Conservation (phyloP, 129 eudicot species). For the Mikania micrantha region DNA sequence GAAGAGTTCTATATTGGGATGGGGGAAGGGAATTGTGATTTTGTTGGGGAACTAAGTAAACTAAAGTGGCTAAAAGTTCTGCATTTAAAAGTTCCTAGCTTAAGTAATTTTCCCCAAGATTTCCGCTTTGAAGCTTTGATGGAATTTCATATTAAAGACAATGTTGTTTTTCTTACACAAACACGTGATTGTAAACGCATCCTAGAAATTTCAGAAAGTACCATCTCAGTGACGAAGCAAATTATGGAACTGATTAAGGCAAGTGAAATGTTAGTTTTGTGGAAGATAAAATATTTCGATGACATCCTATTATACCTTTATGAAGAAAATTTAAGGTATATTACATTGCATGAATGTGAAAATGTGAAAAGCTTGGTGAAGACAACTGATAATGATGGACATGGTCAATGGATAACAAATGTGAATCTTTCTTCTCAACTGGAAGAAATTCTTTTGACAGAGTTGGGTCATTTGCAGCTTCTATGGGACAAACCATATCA, state of each 20-base stretch:
- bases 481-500: slow-evolving; percentile 3
- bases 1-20: neutral
- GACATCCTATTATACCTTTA: neutral
- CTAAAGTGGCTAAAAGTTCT: neutral
- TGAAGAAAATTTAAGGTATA: neutral
- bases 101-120: neutral
- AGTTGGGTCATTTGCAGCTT: neutral
- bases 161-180: no score
- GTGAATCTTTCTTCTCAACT: neutral
- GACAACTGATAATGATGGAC: neutral
- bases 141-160: neutral
- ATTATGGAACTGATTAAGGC: neutral
- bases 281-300: neutral
- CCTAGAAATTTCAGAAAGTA: neutral
- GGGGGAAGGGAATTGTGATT: neutral
- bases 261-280: neutral
- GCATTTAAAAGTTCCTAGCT: neutral
- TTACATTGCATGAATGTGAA: neutral
- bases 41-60: neutral
- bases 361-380: slow-evolving; percentile 1
- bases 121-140: neutral
- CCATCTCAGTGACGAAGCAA: neutral
- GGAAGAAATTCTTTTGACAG: neutral
- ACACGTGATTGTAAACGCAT: neutral
- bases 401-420: neutral